Evolutionary conservation across 192 early-diverging fungal genomes (phyloP), one percentile per base, ranked within the genome.

Genomic region (Coemansia aciculifera): DNA sequence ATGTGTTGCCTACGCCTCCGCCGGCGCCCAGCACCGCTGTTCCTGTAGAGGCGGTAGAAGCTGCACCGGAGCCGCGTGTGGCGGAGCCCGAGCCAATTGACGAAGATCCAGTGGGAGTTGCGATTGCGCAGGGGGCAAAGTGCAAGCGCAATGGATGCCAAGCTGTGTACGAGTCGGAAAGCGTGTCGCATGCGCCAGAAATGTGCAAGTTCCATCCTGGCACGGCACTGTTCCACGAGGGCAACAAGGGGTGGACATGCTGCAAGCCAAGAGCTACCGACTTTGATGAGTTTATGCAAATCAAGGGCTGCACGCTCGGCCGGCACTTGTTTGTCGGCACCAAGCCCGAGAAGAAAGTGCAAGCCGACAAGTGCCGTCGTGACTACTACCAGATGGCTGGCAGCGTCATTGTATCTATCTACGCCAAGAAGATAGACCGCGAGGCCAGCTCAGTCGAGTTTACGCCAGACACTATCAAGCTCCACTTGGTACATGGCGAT

Each of bases 231-330:
- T 99, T 99, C 85, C 98, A 98, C 74, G 98, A 98, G 75, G 98
- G 98, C 15, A 92, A 90, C 84, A 98, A 98, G 86, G 96, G 96
- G 24, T 98, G 93, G 93, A 89, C 90, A 37, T 99, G 98, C 84
- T 99, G 98, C 81, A 85, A 91, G 60, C 89, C 95, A 39, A 91
- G 94, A 66, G 96, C 96, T 2, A 88, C 97, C 17, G 98, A 98
- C 79, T 99, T 98, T 87, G 98, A 99, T 37, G 95, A 98, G 79
- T 98, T 99, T 66, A 81, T 98, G 73, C 95, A 91, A 72, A 96
- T 99, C 75, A 85, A 86, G 62, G 98, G 98, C 36, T 99, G 98
- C 81, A 90, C 86, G 40, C 85, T 66, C n/a, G 95, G 94, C 43
- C 87, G 89, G 57, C 98, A 99, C 77, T 81, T 95, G 72, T 99